phyloP scores from a whole-genome alignment of 2,329 filamentous ascomycete species.

The Aspergillus arachidicola region DNA sequence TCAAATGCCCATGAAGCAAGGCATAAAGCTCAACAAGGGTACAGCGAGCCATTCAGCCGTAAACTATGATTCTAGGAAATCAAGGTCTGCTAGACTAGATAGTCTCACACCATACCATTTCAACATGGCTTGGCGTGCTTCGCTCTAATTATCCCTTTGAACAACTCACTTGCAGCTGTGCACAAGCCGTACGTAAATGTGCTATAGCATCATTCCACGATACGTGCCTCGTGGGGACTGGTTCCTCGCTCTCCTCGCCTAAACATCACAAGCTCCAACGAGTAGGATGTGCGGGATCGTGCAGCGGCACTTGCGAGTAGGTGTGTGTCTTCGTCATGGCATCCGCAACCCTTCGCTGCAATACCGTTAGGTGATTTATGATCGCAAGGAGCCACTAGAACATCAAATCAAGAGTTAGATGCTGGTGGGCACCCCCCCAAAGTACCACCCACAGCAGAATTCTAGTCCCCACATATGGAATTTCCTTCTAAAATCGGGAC shows the following conservation, averaged over 20 bases:
- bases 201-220: not conserved
- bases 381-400: not conserved
- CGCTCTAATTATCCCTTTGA: not conserved
- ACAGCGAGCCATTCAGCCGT: not conserved
- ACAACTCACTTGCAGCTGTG: slow-evolving; percentile 9
- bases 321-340: not conserved
- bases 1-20: not conserved
- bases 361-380: not conserved
- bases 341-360: not conserved
- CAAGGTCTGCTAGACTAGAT: not conserved
- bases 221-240: slow-evolving; percentile 5
- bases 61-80: not conserved
- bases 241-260: not conserved
- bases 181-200: not conserved
- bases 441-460: not conserved
- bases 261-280: not conserved
- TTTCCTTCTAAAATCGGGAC: not conserved
- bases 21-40: slow-evolving; percentile 1
- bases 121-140: not conserved
- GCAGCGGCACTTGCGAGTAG: not conserved
- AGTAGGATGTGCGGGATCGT: slow-evolving; percentile 1
- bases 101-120: not conserved
- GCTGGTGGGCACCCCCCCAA: slow-evolving; percentile 4
- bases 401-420: not conserved
- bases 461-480: not conserved